Base-by-base conservation (phyloP, 495 filamentous ascomycete species). In the Wilcoxina mikolae region DNA sequence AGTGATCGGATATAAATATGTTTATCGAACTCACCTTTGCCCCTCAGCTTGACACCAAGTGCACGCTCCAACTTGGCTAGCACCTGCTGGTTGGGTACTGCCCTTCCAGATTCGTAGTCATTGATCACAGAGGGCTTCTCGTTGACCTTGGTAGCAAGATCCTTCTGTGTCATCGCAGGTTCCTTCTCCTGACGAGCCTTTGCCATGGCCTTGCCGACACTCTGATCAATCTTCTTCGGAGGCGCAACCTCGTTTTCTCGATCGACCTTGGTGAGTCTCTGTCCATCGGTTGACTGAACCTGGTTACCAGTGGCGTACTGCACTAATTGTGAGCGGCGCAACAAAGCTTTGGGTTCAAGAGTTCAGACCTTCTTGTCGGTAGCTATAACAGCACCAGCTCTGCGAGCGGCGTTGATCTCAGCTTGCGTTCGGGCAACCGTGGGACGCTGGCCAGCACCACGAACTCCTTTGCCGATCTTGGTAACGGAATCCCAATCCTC, bases 261-360 rank as follows among this genome's bases (percentile, higher is more conserved):
- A 77, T 96, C 91, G 68, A 99, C 88, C 76, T 95, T 99, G 42
- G 91, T 96, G 50, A 96, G 76, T 66, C 84, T 87, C 71, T 99
- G 91, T 65, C 91, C 91, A 74, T 96, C 90, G 57, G 61, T 65
- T 17, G 48, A 49, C 27, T 56, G 60, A 22, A 46, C 26, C 39
- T 57, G 50, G 38, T 68, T 64, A 39, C 53, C 59, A 33, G 54
- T 58, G 45, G 56, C 65, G 25, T 67, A 67, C 64, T 65, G 27
- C 28, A 17, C 54, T 15, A 27, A 25, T 44, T 28, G 35, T 53
- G 46, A 53, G 80, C 87, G 43, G 11, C n/a, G 22, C 11, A 2
- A 3, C 15, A 24, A 46, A 18, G 23, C 11, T 11, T 17, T 11
- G n/a, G 43, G 43, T 20, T 12, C 15, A 24, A 24, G n/a, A 3